Evolutionary conservation across 2,329 filamentous ascomycete species (phyloP), one percentile per base, ranked within the genome.

Genomic region (Coniochaeta sp.): DNA sequence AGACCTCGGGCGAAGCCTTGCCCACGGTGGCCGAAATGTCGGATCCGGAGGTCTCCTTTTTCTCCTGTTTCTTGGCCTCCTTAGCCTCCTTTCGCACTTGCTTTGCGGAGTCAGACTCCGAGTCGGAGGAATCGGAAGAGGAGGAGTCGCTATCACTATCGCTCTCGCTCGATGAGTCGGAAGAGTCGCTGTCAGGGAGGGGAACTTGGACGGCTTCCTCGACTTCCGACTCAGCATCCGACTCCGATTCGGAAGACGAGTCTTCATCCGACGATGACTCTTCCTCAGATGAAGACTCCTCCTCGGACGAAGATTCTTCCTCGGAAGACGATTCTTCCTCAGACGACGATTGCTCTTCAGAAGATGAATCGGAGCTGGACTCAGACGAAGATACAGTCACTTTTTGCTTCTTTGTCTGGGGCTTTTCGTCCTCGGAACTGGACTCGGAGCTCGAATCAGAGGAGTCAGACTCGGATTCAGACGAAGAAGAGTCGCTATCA

Each of bases 321-420:
- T 50, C 44, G 28, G 44, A 50, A 9, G 44, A 50, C 14, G 44
- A 50, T 16, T 50, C 44, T 14, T 50, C 47, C 47, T 52, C 47
- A 31, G 22, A 52, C 2, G 47, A 52, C 6, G 11, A 14, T n/a
- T n/a, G n/a, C 64, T 16, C 59, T 57, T 68, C 64, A 12, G 67
- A 70, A 6, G 65, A 66, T 6, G 66, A 64, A 34, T 67, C 65
- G n/a, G 67, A 68, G 19, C 62, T 64, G 6, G 64, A 64, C 55
- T 66, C 64, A 61, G 67, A 57, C 8, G 61, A 63, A 9, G 61
- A 62, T 36, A 50, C 58, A 19, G 58, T 56, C 33, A 73, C 76
- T 70, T 78, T 79, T 63, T 71, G 70, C 72, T 84, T 86, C 76
- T 87, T 87, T 28, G 73, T 65, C 62, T 76, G 76, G 3, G 78